These are phyloP conservation scores for Carallia pectinifolia DNA, from an alignment of 345 rosid species.

Conservation along the genomic window DNA sequence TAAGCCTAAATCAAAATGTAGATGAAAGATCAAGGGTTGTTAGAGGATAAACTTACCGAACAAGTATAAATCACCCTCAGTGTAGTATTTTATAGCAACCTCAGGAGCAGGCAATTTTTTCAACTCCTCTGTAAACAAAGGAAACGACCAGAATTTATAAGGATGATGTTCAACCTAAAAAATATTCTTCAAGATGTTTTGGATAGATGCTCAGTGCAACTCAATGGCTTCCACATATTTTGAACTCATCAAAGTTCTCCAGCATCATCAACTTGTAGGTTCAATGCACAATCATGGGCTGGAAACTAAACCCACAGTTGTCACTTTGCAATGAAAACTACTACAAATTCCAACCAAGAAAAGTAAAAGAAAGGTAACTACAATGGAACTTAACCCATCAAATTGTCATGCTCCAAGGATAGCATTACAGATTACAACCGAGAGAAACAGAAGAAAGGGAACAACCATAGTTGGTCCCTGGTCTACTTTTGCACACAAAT, in stretches of 20 bases:
- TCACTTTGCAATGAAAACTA: neutral
- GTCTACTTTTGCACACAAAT: neutral
- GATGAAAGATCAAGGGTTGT: neutral
- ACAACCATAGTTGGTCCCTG: neutral
- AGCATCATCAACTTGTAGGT: slow-evolving; percentile 3
- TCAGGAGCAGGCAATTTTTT: slow-evolving; percentile 86
- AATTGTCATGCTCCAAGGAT: neutral
- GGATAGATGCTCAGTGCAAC: neutral
- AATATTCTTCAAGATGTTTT: neutral
- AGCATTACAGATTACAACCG: neutral
- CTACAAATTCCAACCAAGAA: neutral
- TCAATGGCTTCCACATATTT: neutral
- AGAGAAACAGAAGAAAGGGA: too few relatives aligned
- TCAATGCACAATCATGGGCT: neutral
- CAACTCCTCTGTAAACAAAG: slow-evolving; percentile 60
- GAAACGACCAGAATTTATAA: slow-evolving; percentile 1
- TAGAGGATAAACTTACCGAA: slow-evolving; percentile 58
- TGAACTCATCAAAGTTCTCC: neutral
- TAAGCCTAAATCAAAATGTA: neutral
- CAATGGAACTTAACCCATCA: neutral
- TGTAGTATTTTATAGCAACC: slow-evolving; percentile 84
- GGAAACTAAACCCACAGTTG: neutral
- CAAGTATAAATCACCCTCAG: slow-evolving; percentile 81
- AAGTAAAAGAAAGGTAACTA: too few relatives aligned
- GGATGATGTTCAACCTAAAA: neutral